Evolutionary conservation across 345 rosid genomes (phyloP).

Genomic region (Linum tenue): DNA sequence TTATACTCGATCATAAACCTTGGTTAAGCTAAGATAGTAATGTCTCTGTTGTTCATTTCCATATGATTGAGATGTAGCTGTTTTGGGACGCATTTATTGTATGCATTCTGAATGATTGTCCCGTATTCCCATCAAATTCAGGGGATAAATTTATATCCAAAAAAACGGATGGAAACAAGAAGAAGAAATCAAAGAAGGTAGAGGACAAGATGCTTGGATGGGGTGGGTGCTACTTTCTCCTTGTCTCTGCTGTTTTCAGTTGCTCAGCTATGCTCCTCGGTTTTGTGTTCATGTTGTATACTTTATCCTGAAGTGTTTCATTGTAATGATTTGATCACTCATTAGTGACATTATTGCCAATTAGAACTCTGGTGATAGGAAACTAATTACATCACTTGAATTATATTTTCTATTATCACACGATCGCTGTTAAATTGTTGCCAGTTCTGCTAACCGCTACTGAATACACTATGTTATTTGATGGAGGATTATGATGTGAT

Average conservation of each 20-base stretch:
- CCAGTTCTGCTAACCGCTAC: background rate
- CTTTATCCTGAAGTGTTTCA: background rate
- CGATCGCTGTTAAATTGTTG: background rate
- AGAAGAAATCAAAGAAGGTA: conserved; percentile 80
- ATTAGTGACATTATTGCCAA: background rate
- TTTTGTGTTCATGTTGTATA: background rate
- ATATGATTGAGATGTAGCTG: background rate
- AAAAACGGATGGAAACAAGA: conserved; percentile 74
- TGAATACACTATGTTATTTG: background rate
- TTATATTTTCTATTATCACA: background rate
- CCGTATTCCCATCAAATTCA: conserved; percentile 24
- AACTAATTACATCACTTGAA: too few species aligned
- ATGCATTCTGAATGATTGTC: conserved; percentile 8
- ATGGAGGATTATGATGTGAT: background rate
- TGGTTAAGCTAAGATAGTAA: background rate
- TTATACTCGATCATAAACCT: background rate
- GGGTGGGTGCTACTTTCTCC: conserved; percentile 43
- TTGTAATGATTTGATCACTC: background rate
- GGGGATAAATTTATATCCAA: conserved; percentile 79
- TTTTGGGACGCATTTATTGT: background rate
- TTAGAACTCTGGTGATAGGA: too few species aligned
- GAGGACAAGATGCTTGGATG: conserved; percentile 95
- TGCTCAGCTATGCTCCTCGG: background rate
- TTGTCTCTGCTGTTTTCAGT: background rate
- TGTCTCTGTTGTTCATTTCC: conserved; percentile 9